A percentile compares a stretch with the other conserved stretches of the same genome.
These are phyloP conservation scores for Neospermospora avenae DNA, from an alignment of 2,329 filamentous ascomycete species.

Conservation along the genomic window DNA sequence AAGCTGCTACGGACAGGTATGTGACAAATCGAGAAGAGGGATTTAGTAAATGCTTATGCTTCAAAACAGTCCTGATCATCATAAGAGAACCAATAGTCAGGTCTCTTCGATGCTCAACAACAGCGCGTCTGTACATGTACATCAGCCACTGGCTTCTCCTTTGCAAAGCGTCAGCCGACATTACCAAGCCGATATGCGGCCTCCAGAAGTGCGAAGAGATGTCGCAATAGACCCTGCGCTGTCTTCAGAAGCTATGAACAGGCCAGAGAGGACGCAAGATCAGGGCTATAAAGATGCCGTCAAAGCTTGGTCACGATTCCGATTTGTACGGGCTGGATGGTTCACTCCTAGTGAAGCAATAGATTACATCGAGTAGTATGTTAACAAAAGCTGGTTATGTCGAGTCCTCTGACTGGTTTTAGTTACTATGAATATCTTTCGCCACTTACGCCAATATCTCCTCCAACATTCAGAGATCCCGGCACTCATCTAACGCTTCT, in stretches of 20 bases:
- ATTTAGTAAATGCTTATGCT: background rate
- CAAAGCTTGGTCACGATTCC: constrained; percentile 84
- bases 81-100: constrained; percentile 34
- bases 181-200: constrained; percentile 26
- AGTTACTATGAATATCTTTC: constrained; percentile 90
- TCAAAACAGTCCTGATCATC: constrained; percentile 25
- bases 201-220: constrained; percentile 23
- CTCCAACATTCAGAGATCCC: constrained; percentile 84
- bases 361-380: constrained; percentile 87
- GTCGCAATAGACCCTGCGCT: constrained; percentile 32
- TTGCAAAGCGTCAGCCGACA: constrained; percentile 17
- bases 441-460: constrained; percentile 88
- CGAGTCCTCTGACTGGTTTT: constrained; percentile 17
- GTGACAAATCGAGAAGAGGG: background rate
- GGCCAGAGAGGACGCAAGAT: constrained; percentile 38
- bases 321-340: constrained; percentile 96
- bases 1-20: constrained; percentile 66
- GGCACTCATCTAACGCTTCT: constrained; percentile 75
- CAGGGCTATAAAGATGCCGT: constrained; percentile 67
- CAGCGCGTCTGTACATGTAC: constrained; percentile 10
- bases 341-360: constrained; percentile 92
- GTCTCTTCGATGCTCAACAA: constrained; percentile 27
- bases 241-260: constrained; percentile 16
- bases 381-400: constrained; percentile 11
- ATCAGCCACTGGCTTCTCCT: constrained; percentile 21